phyloP scores from a whole-genome alignment of 148 eudicot genomes.

The Pharnaceum exiguum region DNA sequence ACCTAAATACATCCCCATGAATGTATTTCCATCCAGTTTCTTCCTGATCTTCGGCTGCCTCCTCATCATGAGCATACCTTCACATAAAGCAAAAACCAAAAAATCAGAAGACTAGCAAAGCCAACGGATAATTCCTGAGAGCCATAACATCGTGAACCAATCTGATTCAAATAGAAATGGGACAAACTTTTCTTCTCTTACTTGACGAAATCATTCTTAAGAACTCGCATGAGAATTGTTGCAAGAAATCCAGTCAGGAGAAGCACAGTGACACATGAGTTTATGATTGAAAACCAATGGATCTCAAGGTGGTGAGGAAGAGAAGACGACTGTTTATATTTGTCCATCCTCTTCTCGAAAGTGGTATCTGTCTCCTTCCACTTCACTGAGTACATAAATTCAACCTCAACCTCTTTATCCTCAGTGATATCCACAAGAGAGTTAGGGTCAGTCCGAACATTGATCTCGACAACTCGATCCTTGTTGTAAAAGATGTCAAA shows the following conservation, averaged over 20 bases:
- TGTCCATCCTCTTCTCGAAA: constrained; percentile 66
- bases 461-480: constrained; percentile 62
- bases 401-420: constrained; percentile 55
- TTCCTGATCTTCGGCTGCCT: constrained; percentile 76
- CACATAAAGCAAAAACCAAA: not conserved
- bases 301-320: constrained; percentile 65
- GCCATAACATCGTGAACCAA: not conserved
- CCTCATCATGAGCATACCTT: constrained; percentile 79
- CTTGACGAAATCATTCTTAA: constrained; percentile 70
- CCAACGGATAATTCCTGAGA: not conserved
- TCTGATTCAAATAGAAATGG: not conserved
- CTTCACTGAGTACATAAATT: constrained; percentile 56
- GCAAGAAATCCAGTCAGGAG: constrained; percentile 63
- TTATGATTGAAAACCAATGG: constrained; percentile 68
- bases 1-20: constrained; percentile 80
- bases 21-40: constrained; percentile 86
- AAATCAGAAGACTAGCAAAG: not conserved
- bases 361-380: constrained; percentile 56
- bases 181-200: constrained; percentile 23
- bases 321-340: constrained; percentile 55
- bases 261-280: constrained; percentile 64
- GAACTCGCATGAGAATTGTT: constrained; percentile 65
- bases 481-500: constrained; percentile 64
- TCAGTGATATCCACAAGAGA: constrained; percentile 59
- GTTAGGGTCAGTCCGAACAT: constrained; percentile 51